phyloP scores from a whole-genome alignment of 1,139 yeast genomes.

The Keqinozyma sinolaborantium region DNA sequence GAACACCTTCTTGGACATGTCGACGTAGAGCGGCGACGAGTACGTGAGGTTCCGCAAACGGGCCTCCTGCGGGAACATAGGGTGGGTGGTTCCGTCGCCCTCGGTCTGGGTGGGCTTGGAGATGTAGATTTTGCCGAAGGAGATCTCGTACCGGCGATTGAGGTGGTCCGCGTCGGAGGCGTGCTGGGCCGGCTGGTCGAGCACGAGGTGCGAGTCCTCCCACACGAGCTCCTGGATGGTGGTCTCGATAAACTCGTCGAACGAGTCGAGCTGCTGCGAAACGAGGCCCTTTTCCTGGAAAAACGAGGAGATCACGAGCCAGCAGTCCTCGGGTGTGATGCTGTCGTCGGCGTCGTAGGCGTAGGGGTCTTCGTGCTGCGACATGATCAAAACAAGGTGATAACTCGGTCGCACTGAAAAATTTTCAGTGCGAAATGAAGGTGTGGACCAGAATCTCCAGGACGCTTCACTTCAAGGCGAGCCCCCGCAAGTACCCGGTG shows the following conservation, averaged over 20 bases:
- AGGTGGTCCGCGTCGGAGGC: slow-evolving; percentile 86
- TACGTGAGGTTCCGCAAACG: slow-evolving; percentile 93
- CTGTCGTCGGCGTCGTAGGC: slow-evolving; percentile 63
- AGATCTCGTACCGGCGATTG: slow-evolving; percentile 89
- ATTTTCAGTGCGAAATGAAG: too few relatives aligned
- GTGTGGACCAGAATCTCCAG: slow-evolving; percentile 3
- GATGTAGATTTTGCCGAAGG: slow-evolving; percentile 93
- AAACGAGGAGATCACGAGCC: slow-evolving; percentile 96
- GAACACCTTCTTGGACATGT: slow-evolving; percentile 87
- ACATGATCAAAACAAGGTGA: slow-evolving; percentile 5
- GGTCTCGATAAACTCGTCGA: slow-evolving; percentile 95
- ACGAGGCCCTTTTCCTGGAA: slow-evolving; percentile 96
- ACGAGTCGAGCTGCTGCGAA: slow-evolving; percentile 96
- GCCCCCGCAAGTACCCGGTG: slow-evolving; percentile 33
- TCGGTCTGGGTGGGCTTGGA: slow-evolving; percentile 98
- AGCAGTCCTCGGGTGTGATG: slow-evolving; percentile 97
- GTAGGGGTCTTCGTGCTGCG: slow-evolving; percentile 51
- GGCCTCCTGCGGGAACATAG: slow-evolving; percentile 98
- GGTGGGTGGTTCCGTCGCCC: slow-evolving; percentile 99
- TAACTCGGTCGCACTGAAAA: too few relatives aligned
- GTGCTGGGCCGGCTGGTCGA: slow-evolving; percentile 98
- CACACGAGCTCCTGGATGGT: slow-evolving; percentile 95
- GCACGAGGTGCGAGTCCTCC: slow-evolving; percentile 90
- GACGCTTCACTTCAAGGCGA: slow-evolving; percentile 28
- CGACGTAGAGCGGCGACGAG: slow-evolving; percentile 93